Conservation (phyloP, 192 early-diverging fungal genomes). For the Entomortierella lignicola region DNA sequence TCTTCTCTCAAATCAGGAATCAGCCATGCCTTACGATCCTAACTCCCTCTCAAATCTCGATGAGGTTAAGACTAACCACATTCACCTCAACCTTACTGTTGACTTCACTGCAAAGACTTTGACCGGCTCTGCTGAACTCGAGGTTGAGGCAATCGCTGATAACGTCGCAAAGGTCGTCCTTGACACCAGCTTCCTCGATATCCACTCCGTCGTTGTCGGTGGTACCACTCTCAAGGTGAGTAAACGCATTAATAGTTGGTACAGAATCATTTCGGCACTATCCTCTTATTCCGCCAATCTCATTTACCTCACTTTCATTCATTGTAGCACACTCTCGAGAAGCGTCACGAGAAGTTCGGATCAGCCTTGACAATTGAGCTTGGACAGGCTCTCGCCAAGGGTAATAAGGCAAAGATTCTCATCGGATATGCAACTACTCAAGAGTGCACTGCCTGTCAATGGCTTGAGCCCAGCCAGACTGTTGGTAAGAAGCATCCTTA, state of each 20-base stretch:
- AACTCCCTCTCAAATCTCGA: constrained; percentile 86
- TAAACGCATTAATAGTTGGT: not conserved
- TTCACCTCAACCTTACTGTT: constrained; percentile 79
- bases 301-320: not conserved
- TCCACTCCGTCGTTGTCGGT: constrained; percentile 55
- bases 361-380: constrained; percentile 77
- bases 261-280: too few species aligned
- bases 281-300: not conserved
- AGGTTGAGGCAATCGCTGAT: constrained; percentile 64
- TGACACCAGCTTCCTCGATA: constrained; percentile 74
- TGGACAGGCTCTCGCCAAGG: constrained; percentile 52
- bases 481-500: constrained; percentile 94
- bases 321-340: constrained; percentile 61
- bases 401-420: constrained; percentile 64
- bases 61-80: constrained; percentile 77
- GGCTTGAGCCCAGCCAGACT: constrained; percentile 92
- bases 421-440: constrained; percentile 85
- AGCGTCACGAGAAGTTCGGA: constrained; percentile 75
- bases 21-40: constrained; percentile 74
- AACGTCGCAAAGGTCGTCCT: constrained; percentile 71
- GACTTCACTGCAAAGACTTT: constrained; percentile 83
- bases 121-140: constrained; percentile 72
- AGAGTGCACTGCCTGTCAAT: constrained; percentile 91
- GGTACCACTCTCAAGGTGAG: constrained; percentile 38
- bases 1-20: not conserved